A percentile compares a stretch with the other conserved stretches of the same genome.
These are phyloP conservation scores for Solanum phureja DNA, from an alignment of 257 asterid species.

Conservation along the genomic window DNA sequence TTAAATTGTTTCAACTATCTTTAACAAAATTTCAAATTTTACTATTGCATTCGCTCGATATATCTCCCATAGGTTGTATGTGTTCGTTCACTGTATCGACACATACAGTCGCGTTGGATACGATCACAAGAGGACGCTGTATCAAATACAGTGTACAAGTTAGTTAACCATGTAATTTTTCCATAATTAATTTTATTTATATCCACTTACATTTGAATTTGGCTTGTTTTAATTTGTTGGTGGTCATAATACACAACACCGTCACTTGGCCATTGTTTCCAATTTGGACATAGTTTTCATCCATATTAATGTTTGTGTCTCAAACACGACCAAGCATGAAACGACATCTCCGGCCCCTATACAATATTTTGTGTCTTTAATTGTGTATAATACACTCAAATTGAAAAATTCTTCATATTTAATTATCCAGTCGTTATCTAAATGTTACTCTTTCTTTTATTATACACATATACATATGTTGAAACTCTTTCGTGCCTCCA, in stretches of 20 bases:
- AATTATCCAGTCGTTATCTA: background rate
- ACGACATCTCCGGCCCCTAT: background rate
- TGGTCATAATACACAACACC: background rate
- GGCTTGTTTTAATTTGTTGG: background rate
- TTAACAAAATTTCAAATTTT: no score
- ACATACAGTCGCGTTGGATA: no score
- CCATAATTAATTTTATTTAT: background rate
- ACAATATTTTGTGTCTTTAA: background rate
- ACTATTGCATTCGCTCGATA: no score
- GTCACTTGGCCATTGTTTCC: background rate
- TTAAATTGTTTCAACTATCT: no score
- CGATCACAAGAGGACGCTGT: background rate
- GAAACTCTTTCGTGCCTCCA: background rate
- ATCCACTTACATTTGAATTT: background rate
- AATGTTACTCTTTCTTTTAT: background rate
- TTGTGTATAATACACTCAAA: background rate
- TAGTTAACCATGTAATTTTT: background rate
- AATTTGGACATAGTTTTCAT: background rate
- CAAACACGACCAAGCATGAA: background rate
- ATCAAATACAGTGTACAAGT: background rate
- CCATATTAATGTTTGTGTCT: background rate
- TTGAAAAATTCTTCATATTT: background rate
- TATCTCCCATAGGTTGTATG: no score
- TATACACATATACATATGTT: background rate
- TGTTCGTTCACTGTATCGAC: no score